Conservation (phyloP, 257 asterid genomes). For the Salvia splendens region DNA sequence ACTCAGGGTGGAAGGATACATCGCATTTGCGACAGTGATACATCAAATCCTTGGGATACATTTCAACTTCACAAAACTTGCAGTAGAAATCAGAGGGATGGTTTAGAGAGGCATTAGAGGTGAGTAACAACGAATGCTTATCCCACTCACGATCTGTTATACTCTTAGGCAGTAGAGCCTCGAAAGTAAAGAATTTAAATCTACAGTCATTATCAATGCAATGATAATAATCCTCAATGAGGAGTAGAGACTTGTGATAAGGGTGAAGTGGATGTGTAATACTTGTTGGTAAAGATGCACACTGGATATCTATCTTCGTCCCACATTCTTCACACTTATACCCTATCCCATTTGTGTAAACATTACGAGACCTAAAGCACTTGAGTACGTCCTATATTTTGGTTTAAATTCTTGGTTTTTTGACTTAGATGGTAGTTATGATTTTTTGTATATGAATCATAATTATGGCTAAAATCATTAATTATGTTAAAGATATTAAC, state of each 20-base stretch:
- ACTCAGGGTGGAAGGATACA: background rate
- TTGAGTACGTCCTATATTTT: no score
- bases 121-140: background rate
- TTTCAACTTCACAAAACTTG: background rate
- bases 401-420: no score
- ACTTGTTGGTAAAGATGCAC: constrained; percentile 8
- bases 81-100: constrained; percentile 3
- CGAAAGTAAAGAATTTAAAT: no score
- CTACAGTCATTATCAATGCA: no score
- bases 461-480: no score
- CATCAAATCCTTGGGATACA: constrained; percentile 4
- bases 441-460: no score
- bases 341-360: background rate
- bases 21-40: constrained; percentile 15
- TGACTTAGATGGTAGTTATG: no score
- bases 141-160: background rate
- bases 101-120: background rate
- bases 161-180: background rate
- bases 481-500: no score
- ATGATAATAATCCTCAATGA: no score
- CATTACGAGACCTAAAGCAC: no score
- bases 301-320: constrained; percentile 4
- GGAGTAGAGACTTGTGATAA: background rate
- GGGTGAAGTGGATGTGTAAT: background rate
- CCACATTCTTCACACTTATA: background rate